phyloP scores from a whole-genome alignment of 768 basidiomycete genomes.

The Imleria badia region DNA sequence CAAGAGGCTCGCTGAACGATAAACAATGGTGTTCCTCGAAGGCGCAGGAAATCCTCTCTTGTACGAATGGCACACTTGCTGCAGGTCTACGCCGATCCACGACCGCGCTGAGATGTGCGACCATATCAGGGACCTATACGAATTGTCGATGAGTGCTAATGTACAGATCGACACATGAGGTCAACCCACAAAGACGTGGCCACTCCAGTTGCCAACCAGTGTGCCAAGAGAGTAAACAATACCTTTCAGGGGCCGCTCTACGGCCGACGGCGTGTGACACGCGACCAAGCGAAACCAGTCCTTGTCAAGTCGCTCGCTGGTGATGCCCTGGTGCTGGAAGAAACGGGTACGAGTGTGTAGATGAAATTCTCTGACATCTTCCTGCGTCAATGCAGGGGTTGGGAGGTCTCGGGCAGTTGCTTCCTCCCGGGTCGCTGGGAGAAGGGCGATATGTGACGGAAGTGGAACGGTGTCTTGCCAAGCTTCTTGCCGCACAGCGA shows the following conservation, averaged over 20 bases:
- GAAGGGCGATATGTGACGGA: constrained; percentile 16
- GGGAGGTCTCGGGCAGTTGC: constrained; percentile 28
- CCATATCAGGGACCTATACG: constrained; percentile 25
- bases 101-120: constrained; percentile 24
- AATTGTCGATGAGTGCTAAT: constrained; percentile 22
- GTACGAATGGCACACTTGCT: constrained; percentile 27
- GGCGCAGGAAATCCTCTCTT: constrained; percentile 40
- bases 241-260: constrained; percentile 39
- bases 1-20: constrained; percentile 36
- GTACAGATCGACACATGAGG: constrained; percentile 4
- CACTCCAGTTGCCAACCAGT: constrained; percentile 46
- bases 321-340: constrained; percentile 18
- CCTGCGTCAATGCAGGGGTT: constrained; percentile 35
- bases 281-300: constrained; percentile 50
- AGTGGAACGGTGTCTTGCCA: constrained; percentile 32
- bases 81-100: constrained; percentile 21
- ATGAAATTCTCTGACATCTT: constrained; percentile 43
- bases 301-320: constrained; percentile 39
- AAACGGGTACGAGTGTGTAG: constrained; percentile 35
- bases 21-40: constrained; percentile 51
- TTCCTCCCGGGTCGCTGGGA: constrained; percentile 38
- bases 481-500: constrained; percentile 37
- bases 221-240: constrained; percentile 44
- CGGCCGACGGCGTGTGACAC: constrained; percentile 40
- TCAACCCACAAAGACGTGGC: constrained; percentile 44